Evolutionary conservation across 2,329 filamentous ascomycete species (phyloP), one percentile per base, ranked within the genome.

Genomic region (Aspergillus sp.): DNA sequence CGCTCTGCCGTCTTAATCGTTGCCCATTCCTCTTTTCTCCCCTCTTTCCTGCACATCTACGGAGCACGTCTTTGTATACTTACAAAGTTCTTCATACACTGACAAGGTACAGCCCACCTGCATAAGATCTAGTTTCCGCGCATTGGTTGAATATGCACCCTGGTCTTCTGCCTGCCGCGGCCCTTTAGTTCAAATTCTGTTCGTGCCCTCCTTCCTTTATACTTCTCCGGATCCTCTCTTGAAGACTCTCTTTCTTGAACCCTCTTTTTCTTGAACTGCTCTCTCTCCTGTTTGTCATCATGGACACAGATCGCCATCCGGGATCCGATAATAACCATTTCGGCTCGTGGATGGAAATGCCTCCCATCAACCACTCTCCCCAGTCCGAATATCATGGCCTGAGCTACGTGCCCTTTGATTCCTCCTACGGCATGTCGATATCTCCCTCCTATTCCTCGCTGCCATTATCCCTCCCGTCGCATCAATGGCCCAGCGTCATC

Each of bases 401-500:
- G 55, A 82, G 74, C 48, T 89, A 85, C 66, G 73, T 84, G 54
- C 73, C 81, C 30, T 72, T 81, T 54, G 80, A 83, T 48, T 65
- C 73, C 30, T 68, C 70, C 48, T 80, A 74, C 57, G 69, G 64
- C 53, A 73, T 75, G 55, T 76, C 81, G 57, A 75, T 79, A 55
- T 77, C 77, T 56, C 75, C 79, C 51, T 72, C 79, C 50, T 75
- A 77, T 56, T 69, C 70, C 36, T 70, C 73, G 30, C 80, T 86
- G 26, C 83, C 86, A 61, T 72, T 90, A 53, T 82, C 87, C 57
- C 85, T 86, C 72, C 82, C 83, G 26, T 76, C 76, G 41, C 77
- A 83, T 44, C 57, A 64, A 52, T 94, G 88, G 88, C 88, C 88
- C 5, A 91, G 86, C 64, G 85, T 89, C 78, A 73, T 91, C 63